phyloP scores from a whole-genome alignment of 116 monocot genomes.

The Trichopus zeylanicus region DNA sequence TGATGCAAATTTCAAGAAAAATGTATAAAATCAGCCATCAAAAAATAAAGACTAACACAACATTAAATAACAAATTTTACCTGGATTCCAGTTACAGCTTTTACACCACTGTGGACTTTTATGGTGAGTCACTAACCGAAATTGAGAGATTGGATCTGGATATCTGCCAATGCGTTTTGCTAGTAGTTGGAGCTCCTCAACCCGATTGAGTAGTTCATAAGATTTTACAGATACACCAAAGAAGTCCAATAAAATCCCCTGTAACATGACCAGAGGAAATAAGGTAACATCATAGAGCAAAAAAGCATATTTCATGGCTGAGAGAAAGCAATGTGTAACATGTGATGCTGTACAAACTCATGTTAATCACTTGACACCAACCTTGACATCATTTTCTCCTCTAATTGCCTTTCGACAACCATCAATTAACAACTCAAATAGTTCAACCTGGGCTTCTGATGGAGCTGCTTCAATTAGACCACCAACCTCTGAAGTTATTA shows the following conservation, averaged over 20 bases:
- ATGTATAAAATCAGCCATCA: background rate
- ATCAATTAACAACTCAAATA: slow-evolving; percentile 72
- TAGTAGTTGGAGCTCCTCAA: slow-evolving; percentile 78
- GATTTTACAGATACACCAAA: slow-evolving; percentile 95
- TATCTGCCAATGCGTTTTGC: slow-evolving; percentile 83
- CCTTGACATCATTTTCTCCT: slow-evolving; percentile 71
- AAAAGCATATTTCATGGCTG: no score
- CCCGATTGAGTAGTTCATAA: slow-evolving; percentile 70
- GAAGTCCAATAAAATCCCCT: slow-evolving; percentile 92
- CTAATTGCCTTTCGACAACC: slow-evolving; percentile 79
- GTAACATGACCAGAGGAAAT: slow-evolving; percentile 4
- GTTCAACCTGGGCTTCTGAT: slow-evolving; percentile 58
- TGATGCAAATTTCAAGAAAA: slow-evolving; percentile 17
- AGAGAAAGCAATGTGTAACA: no score
- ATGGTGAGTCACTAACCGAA: slow-evolving; percentile 66
- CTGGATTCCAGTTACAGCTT: slow-evolving; percentile 94
- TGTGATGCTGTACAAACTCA: background rate
- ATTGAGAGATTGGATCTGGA: slow-evolving; percentile 80
- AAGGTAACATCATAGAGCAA: no score
- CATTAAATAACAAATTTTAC: slow-evolving; percentile 19
- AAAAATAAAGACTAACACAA: background rate
- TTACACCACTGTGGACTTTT: slow-evolving; percentile 98
- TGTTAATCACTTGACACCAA: slow-evolving; percentile 9
- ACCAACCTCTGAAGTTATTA: slow-evolving; percentile 85
- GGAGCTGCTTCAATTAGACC: slow-evolving; percentile 62